Percentiles rank a stretch among this genome's conserved stretches.
phyloP scores from a whole-genome alignment of 768 basidiomycete species.

The Astraeus odoratus region DNA sequence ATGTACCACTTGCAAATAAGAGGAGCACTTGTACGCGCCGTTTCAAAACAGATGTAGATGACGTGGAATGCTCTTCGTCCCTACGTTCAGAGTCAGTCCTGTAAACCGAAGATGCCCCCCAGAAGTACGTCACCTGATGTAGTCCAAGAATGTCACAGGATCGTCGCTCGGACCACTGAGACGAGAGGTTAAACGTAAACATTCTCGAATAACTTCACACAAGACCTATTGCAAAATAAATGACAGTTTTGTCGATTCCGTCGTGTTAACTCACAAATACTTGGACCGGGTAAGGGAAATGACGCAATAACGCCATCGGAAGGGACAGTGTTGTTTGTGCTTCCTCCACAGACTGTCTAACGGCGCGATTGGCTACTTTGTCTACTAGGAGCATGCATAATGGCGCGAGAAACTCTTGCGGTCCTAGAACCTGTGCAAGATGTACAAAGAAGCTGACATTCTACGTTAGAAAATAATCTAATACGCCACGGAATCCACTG shows the following conservation, averaged over 20 bases:
- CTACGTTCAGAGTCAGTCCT: constrained; percentile 25
- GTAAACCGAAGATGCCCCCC: background rate
- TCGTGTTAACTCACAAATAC: constrained; percentile 38
- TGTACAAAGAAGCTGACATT: constrained; percentile 76
- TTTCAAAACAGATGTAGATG: constrained; percentile 38
- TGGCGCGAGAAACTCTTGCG: constrained; percentile 73
- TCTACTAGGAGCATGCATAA: constrained; percentile 82
- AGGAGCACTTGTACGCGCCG: constrained; percentile 66
- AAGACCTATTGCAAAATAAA: constrained; percentile 40
- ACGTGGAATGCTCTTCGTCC: constrained; percentile 51
- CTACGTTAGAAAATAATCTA: constrained; percentile 3
- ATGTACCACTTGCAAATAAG: constrained; percentile 49
- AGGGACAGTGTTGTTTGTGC: constrained; percentile 52
- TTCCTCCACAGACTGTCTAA: constrained; percentile 57
- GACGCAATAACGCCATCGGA: constrained; percentile 59
- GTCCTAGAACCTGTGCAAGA: constrained; percentile 75
- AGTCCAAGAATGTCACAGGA: constrained; percentile 48
- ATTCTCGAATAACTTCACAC: constrained; percentile 60
- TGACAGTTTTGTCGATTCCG: background rate
- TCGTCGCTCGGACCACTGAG: constrained; percentile 32
- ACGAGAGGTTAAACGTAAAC: constrained; percentile 45
- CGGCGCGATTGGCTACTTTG: constrained; percentile 61
- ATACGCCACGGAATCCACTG: constrained; percentile 17
- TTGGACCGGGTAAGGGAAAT: constrained; percentile 41
- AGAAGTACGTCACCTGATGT: constrained; percentile 34